phyloP scores from a whole-genome alignment of 768 basidiomycete genomes.

The Phylloporus sp. region DNA sequence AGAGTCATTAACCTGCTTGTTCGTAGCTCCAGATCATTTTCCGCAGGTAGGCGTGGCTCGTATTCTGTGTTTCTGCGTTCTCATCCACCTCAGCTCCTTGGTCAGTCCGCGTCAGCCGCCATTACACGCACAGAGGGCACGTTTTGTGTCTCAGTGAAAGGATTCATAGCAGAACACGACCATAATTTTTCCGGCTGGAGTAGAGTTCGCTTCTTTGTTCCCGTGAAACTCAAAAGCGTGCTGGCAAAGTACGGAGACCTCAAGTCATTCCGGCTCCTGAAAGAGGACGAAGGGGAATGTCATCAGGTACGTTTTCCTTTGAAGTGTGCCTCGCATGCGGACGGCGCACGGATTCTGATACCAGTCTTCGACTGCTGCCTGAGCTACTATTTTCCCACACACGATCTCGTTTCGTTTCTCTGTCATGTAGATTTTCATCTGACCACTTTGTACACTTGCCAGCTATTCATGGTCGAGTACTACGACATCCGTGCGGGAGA shows the following conservation, averaged over 20 bases:
- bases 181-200: slow-evolving; percentile 22
- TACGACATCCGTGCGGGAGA: slow-evolving; percentile 59
- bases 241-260: slow-evolving; percentile 30
- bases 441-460: slow-evolving; percentile 10
- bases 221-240: slow-evolving; percentile 27
- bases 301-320: slow-evolving; percentile 25
- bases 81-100: slow-evolving; percentile 42
- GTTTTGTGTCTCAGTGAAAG: slow-evolving; percentile 45
- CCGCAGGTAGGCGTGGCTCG: slow-evolving; percentile 33
- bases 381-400: slow-evolving; percentile 4
- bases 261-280: slow-evolving; percentile 25
- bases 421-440: slow-evolving; percentile 7
- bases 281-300: slow-evolving; percentile 22
- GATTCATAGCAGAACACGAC: slow-evolving; percentile 17
- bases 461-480: slow-evolving; percentile 59
- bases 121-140: slow-evolving; percentile 48
- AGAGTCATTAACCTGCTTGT: slow-evolving; percentile 37
- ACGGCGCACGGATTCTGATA: slow-evolving; percentile 1
- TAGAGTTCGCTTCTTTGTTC: slow-evolving; percentile 22
- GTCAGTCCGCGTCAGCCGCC: slow-evolving; percentile 41
- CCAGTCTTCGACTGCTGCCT: slow-evolving; percentile 2
- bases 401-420: not conserved
- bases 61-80: slow-evolving; percentile 1
- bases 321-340: not conserved
- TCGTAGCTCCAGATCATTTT: slow-evolving; percentile 44